A percentile compares a stretch with the other conserved stretches of the same genome.
These are phyloP conservation scores for Aspergillus novofumigatus DNA, from an alignment of 2,329 filamentous ascomycete species.

Conservation along the genomic window DNA sequence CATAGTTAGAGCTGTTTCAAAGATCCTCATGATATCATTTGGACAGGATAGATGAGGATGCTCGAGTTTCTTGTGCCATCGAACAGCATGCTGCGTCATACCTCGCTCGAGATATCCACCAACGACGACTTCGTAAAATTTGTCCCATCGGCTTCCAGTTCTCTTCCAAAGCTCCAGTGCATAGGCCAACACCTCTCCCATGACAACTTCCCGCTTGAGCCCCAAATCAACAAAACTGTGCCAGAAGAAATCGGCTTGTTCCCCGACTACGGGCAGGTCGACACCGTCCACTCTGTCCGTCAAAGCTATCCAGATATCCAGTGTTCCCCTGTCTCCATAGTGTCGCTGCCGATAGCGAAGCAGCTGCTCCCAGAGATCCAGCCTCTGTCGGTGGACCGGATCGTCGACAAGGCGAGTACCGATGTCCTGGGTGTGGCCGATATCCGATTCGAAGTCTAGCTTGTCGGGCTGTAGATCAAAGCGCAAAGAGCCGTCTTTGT, in stretches of 20 bases:
- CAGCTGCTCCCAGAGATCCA: slow-evolving; percentile 44
- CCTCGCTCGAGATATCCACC: slow-evolving; percentile 31
- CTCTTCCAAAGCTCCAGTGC: slow-evolving; percentile 38
- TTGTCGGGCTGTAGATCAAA: slow-evolving; percentile 29
- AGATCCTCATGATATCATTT: slow-evolving; percentile 27
- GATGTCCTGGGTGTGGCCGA: slow-evolving; percentile 32
- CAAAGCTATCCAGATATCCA: slow-evolving; percentile 40
- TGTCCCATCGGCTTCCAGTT: slow-evolving; percentile 36
- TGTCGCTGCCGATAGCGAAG: slow-evolving; percentile 42
- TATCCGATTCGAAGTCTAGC: slow-evolving; percentile 41
- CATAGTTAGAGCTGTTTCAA: slow-evolving; percentile 24
- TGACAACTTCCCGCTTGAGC: slow-evolving; percentile 28
- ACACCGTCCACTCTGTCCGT: slow-evolving; percentile 27
- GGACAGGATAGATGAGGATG: slow-evolving; percentile 26
- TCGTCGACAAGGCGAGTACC: slow-evolving; percentile 38
- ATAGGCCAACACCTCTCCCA: slow-evolving; percentile 33
- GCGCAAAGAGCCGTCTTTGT: neutral
- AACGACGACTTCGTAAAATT: slow-evolving; percentile 37
- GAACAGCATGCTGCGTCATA: slow-evolving; percentile 26
- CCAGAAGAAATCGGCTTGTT: slow-evolving; percentile 41
- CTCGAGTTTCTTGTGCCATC: slow-evolving; percentile 38
- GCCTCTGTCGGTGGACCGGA: slow-evolving; percentile 28
- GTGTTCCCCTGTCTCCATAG: slow-evolving; percentile 40
- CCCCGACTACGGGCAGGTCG: slow-evolving; percentile 33
- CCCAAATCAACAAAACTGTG: slow-evolving; percentile 35